Conservation (phyloP, 176 grass and related monocot genomes). For the Urochloa ruziziensis region DNA sequence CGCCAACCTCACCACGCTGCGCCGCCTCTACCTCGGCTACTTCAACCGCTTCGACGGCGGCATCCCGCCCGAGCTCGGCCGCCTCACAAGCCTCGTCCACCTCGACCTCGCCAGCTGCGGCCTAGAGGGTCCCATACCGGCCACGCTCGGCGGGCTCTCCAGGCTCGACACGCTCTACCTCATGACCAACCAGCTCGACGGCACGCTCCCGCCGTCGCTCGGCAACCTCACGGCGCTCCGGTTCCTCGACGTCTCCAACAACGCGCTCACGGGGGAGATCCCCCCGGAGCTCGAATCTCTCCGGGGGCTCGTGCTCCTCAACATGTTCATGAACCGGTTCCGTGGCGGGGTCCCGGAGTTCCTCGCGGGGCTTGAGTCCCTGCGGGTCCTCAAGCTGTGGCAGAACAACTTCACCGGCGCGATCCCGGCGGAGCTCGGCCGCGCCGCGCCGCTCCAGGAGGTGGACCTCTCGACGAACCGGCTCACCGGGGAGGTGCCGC, state of each 20-base stretch:
- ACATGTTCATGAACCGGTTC: conserved; percentile 83
- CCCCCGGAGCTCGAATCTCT: conserved; percentile 48
- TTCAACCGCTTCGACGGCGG: conserved; percentile 71
- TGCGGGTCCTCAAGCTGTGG: conserved; percentile 73
- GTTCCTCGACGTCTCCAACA: conserved; percentile 81
- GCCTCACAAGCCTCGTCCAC: conserved; percentile 47
- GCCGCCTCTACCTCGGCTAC: conserved; percentile 68
- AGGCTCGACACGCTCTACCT: conserved; percentile 71
- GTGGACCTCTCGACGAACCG: conserved; percentile 79
- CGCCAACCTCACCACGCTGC: conserved; percentile 42
- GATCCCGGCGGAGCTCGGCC: conserved; percentile 47
- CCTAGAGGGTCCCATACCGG: conserved; percentile 49
- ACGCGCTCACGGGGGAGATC: conserved; percentile 71
- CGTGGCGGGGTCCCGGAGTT: conserved; percentile 55
- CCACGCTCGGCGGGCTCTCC: conserved; percentile 41
- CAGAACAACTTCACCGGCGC: conserved; percentile 80
- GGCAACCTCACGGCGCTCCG: conserved; percentile 59
- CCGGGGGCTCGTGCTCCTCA: conserved; percentile 40
- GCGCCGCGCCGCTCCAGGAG: conserved; percentile 47
- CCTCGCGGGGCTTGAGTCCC: conserved; percentile 37
- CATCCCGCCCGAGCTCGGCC: conserved; percentile 44
- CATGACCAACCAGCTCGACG: conserved; percentile 72
- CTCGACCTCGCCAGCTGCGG: conserved; percentile 77
- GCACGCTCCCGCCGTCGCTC: conserved; percentile 41
- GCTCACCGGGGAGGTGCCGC: conserved; percentile 63